phyloP scores from a whole-genome alignment of 2,329 filamentous ascomycete genomes.

The Penicillium sp. region DNA sequence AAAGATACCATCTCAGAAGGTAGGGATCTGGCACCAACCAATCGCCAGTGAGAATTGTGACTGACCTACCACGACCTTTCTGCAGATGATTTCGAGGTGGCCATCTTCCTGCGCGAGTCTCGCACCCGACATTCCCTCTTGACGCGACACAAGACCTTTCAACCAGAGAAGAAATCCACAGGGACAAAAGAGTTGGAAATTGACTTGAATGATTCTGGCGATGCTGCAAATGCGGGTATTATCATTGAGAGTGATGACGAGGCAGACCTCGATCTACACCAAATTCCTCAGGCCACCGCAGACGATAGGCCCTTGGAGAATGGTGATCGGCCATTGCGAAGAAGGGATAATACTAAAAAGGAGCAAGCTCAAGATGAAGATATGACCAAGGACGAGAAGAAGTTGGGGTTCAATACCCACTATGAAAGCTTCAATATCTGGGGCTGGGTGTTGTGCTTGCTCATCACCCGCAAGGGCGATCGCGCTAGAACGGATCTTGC shows the following conservation, averaged over 20 bases:
- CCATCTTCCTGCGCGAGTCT: constrained; percentile 85
- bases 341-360: neutral
- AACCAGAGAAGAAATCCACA: constrained; percentile 27
- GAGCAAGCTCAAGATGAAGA: neutral
- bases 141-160: constrained; percentile 75
- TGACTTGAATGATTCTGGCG: neutral
- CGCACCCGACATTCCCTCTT: constrained; percentile 79
- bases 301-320: constrained; percentile 12
- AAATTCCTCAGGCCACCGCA: constrained; percentile 53
- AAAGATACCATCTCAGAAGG: constrained; percentile 83
- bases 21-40: too few relatives aligned
- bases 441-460: constrained; percentile 82
- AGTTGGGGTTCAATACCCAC: constrained; percentile 73
- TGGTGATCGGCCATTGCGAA: neutral
- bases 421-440: constrained; percentile 98
- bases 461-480: constrained; percentile 66
- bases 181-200: neutral
- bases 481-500: constrained; percentile 35
- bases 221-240: constrained; percentile 36
- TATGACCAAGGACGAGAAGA: constrained; percentile 72
- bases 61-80: constrained; percentile 2
- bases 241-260: constrained; percentile 60
- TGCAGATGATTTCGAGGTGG: constrained; percentile 88
- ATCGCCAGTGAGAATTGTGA: too few relatives aligned
- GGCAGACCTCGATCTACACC: constrained; percentile 43